phyloP scores from a whole-genome alignment of 768 basidiomycete species.

The Agrocybe pediades region DNA sequence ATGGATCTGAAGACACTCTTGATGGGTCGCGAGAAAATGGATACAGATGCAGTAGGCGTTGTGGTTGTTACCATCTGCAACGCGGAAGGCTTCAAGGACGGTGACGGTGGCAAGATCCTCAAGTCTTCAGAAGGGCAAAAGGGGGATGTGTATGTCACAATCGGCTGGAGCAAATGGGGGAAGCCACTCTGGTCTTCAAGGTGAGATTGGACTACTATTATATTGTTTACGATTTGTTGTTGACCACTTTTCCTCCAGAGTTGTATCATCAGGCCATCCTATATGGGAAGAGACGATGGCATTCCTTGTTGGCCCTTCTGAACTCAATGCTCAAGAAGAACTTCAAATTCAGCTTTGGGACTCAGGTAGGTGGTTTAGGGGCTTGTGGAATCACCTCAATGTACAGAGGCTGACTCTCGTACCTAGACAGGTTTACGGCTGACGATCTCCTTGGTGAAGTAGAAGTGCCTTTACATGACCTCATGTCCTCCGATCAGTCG shows the following conservation, averaged over 20 bases:
- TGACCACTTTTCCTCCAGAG: slow-evolving; percentile 31
- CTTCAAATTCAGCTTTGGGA: slow-evolving; percentile 73
- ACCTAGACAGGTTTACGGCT: slow-evolving; percentile 41
- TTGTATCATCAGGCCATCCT: slow-evolving; percentile 65
- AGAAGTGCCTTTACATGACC: slow-evolving; percentile 38
- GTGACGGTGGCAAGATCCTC: slow-evolving; percentile 37
- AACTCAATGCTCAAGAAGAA: slow-evolving; percentile 67
- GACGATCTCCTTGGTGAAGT: slow-evolving; percentile 54
- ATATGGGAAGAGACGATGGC: slow-evolving; percentile 72
- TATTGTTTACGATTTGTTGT: too few species aligned
- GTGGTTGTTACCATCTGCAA: slow-evolving; percentile 66
- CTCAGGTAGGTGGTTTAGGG: slow-evolving; percentile 49
- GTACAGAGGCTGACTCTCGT: neutral
- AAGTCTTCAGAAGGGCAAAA: slow-evolving; percentile 28
- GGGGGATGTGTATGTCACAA: slow-evolving; percentile 60
- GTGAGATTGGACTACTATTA: slow-evolving; percentile 18
- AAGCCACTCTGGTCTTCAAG: slow-evolving; percentile 72
- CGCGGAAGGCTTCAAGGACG: slow-evolving; percentile 50
- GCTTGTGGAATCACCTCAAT: too few species aligned
- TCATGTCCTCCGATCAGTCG: slow-evolving; percentile 34
- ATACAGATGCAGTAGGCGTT: slow-evolving; percentile 67
- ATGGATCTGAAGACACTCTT: slow-evolving; percentile 68
- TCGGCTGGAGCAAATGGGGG: slow-evolving; percentile 64
- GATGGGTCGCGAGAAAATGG: slow-evolving; percentile 60
- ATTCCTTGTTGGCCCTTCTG: slow-evolving; percentile 62